Conservation (phyloP, 2,329 filamentous ascomycete species). For the Hymenoscyphus fraxineus region DNA sequence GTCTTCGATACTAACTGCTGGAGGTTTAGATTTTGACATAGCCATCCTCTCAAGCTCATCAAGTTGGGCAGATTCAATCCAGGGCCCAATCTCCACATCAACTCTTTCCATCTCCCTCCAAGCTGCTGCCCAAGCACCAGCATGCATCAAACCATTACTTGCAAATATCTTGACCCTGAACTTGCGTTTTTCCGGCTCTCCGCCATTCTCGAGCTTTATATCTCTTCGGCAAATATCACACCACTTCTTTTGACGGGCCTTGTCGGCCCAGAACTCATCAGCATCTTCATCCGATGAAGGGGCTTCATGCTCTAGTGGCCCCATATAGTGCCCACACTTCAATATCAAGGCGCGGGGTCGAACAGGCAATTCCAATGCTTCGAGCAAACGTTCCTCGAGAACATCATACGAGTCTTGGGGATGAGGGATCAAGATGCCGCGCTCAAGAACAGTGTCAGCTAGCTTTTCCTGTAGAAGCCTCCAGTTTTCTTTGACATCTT, state of each 20-base stretch:
- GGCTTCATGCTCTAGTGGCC: conserved; percentile 39
- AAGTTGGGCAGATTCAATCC: conserved; percentile 57
- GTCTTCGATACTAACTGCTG: conserved; percentile 10
- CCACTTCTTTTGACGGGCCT: conserved; percentile 24
- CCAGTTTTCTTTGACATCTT: conserved; percentile 59
- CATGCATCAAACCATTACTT: conserved; percentile 88
- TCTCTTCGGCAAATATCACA: conserved; percentile 35
- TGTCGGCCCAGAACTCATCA: conserved; percentile 17
- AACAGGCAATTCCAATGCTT: conserved; percentile 67
- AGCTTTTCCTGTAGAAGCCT: conserved; percentile 65
- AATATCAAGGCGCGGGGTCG: conserved; percentile 63
- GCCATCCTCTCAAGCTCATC: conserved; percentile 57
- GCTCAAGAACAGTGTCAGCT: conserved; percentile 67
- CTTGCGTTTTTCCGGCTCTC: conserved; percentile 34
- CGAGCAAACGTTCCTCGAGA: conserved; percentile 71
- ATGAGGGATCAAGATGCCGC: conserved; percentile 72
- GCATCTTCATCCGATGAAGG: conserved; percentile 31
- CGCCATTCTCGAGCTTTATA: conserved; percentile 29
- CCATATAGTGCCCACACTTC: conserved; percentile 73
- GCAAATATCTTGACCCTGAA: conserved; percentile 88
- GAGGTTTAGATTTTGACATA: conserved; percentile 11
- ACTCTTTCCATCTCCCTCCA: conserved; percentile 99
- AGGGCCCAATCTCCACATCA: conserved; percentile 83
- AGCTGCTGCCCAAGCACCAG: conserved; percentile 86
- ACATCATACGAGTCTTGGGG: conserved; percentile 77